Percentiles rank a stretch among this genome's conserved stretches.
Conservation (phyloP, 176 grass and related monocot species). For the Puya raimondii region DNA sequence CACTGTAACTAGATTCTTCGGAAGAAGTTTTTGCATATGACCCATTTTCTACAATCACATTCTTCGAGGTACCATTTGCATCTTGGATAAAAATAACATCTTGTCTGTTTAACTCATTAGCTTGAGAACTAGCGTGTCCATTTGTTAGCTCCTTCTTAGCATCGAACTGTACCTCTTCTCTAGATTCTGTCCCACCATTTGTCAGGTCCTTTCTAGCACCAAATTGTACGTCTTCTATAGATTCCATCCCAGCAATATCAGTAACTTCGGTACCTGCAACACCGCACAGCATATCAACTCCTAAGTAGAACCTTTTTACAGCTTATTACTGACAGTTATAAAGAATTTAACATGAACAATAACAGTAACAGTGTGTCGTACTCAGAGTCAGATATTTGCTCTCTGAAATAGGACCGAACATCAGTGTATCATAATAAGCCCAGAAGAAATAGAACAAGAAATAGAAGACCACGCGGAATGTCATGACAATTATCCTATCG, state of each 20-base stretch:
- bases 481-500: no score
- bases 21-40: slow-evolving; percentile 26
- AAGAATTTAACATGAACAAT: background rate
- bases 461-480: no score
- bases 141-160: background rate
- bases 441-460: no score
- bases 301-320: background rate
- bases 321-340: background rate
- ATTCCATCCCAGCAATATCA: slow-evolving; percentile 11
- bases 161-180: background rate
- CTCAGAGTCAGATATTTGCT: no score
- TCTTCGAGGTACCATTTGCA: slow-evolving; percentile 11
- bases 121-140: background rate
- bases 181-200: background rate
- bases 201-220: slow-evolving; percentile 1
- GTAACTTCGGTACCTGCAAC: slow-evolving; percentile 33
- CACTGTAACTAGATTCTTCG: slow-evolving; percentile 9
- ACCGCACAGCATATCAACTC: background rate
- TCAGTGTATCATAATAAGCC: no score
- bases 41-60: slow-evolving; percentile 19
- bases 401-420: no score
- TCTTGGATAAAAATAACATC: slow-evolving; percentile 10
- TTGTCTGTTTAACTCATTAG: background rate
- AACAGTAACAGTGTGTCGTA: no score
- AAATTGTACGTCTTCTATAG: background rate